These are phyloP conservation scores for Puya raimondii DNA, from an alignment of 176 grass and related monocot species.

Conservation along the genomic window DNA sequence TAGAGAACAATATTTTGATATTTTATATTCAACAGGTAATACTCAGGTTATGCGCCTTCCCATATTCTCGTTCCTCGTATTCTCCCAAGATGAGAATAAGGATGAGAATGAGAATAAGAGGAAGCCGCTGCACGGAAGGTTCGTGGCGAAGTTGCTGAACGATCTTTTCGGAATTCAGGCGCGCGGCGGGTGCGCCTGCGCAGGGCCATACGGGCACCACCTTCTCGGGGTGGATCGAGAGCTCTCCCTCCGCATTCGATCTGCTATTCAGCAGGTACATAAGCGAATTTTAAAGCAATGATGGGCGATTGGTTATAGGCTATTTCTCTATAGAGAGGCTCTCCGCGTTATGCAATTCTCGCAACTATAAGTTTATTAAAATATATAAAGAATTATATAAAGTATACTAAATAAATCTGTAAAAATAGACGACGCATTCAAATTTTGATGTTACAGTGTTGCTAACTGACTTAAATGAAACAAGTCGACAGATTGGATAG, in stretches of 20 bases:
- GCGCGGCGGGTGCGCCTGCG: conserved; percentile 67
- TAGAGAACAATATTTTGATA: too few species aligned
- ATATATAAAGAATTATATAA: too few species aligned
- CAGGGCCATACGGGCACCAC: conserved; percentile 56
- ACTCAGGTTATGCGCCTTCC: conserved; percentile 35
- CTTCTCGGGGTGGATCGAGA: conserved; percentile 38
- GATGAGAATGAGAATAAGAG: not conserved
- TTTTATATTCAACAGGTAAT: conserved; percentile 6
- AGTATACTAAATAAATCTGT: too few species aligned
- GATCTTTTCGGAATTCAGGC: conserved; percentile 87
- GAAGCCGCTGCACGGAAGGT: conserved; percentile 58
- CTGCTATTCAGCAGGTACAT: conserved; percentile 39
- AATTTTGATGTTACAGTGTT: too few species aligned
- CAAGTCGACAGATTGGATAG: too few species aligned
- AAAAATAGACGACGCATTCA: too few species aligned
- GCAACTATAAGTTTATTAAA: too few species aligned
- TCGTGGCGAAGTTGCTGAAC: conserved; percentile 50
- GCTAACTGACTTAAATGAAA: too few species aligned
- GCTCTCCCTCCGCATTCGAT: conserved; percentile 50
- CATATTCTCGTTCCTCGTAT: conserved; percentile 66
- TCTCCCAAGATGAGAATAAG: conserved; percentile 8
- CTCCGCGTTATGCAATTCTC: too few species aligned
- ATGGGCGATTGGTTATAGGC: too few species aligned
- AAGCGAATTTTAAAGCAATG: too few species aligned
- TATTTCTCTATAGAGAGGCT: too few species aligned